Evolutionary conservation across 176 grass and related monocot species (phyloP).

Genomic region (Elymus sibiricus): DNA sequence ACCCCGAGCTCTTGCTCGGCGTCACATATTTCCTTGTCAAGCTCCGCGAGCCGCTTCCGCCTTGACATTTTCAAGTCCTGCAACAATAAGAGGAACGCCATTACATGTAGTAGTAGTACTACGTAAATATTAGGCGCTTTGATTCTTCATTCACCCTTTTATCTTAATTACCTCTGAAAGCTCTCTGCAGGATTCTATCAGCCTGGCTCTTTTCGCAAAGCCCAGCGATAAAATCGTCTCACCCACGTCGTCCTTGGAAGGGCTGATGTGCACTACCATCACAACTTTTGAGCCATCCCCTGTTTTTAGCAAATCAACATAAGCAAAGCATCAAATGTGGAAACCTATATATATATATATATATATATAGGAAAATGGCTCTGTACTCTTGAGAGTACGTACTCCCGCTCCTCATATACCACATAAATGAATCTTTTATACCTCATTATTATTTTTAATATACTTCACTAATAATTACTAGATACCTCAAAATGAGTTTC

Average conservation of each 20-base stretch:
- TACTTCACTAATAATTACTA: too few species aligned
- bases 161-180: constrained; percentile 57
- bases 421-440: too few species aligned
- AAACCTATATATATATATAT: too few species aligned
- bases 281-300: constrained; percentile 78
- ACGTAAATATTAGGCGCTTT: not conserved
- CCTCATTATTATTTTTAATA: too few species aligned
- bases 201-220: constrained; percentile 76
- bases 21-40: constrained; percentile 57
- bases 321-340: too few species aligned
- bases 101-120: not conserved
- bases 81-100: constrained; percentile 8
- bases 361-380: not conserved
- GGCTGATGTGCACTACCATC: constrained; percentile 88
- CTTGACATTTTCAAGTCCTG: constrained; percentile 72
- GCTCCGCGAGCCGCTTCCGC: constrained; percentile 47
- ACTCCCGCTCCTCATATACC: too few species aligned
- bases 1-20: constrained; percentile 52
- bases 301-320: constrained; percentile 28
- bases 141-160: not conserved
- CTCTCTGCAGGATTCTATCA: constrained; percentile 56
- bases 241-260: constrained; percentile 58
- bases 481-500: too few species aligned
- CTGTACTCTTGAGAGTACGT: too few species aligned
- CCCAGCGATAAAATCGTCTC: constrained; percentile 83